phyloP scores from a whole-genome alignment of 1,139 yeast genomes.

The Pichia sp. region DNA sequence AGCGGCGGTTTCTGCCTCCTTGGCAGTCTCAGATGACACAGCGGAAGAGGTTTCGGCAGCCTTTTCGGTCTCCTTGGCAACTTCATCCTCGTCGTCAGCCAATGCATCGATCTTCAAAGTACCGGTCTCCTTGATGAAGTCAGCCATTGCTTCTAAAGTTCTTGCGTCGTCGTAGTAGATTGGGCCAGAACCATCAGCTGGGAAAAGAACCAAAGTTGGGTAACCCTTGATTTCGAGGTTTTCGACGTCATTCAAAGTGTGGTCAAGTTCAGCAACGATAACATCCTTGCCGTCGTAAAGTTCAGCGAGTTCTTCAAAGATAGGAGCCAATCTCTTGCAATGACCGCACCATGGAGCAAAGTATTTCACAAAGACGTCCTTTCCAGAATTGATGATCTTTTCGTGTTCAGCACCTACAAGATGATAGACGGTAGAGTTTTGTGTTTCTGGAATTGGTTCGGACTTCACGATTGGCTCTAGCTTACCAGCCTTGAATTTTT shows the following conservation, averaged over 20 bases:
- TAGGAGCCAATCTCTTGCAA: constrained; percentile 93
- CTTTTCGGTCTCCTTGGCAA: constrained; percentile 16
- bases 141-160: constrained; percentile 66
- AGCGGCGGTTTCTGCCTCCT: constrained; percentile 14
- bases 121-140: constrained; percentile 56
- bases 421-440: constrained; percentile 67
- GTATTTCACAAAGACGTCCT: constrained; percentile 89
- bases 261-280: constrained; percentile 81
- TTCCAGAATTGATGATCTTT: constrained; percentile 61
- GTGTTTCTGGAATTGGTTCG: constrained; percentile 79
- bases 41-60: constrained; percentile 10
- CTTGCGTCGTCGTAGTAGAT: constrained; percentile 67
- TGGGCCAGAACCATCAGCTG: constrained; percentile 83
- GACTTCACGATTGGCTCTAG: constrained; percentile 75
- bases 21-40: constrained; percentile 30
- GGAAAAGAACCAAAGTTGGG: constrained; percentile 90
- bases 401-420: constrained; percentile 86
- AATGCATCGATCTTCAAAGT: constrained; percentile 39
- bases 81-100: constrained; percentile 18
- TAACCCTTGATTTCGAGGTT: constrained; percentile 79
- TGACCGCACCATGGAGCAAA: constrained; percentile 99
- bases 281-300: constrained; percentile 56
- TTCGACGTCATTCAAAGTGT: constrained; percentile 77
- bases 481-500: constrained; percentile 59
- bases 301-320: constrained; percentile 80